Evolutionary conservation across 1,284 basidiomycete species (phyloP), one percentile per base, ranked within the genome.

Genomic region (Schizopora paradoxa): DNA sequence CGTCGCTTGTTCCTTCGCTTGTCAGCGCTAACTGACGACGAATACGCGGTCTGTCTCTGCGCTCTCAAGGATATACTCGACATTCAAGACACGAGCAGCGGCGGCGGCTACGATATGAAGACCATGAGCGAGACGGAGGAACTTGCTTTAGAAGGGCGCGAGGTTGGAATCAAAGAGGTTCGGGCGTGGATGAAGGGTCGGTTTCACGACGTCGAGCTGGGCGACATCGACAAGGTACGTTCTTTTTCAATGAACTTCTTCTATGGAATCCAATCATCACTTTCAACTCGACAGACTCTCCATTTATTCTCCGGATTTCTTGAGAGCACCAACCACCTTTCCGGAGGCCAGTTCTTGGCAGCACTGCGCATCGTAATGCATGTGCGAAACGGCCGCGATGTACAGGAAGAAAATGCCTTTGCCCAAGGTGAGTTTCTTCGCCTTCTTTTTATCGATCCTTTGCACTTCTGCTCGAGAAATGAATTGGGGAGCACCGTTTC

Each of bases 321-420:
- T 35, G 67, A 63, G 0, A 69, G 66, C 10, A n/a, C n/a, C n/a
- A 64, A 68, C 8, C 78, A 83, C 51, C 69, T 49, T 13, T 47
- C 70, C 8, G 78, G 77, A 1, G 79, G 79, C n/a, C 81, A 88
- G 55, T 84, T 87, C 58, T 87, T 87, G 56, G 85, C 83, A 8
- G 79, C 73, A 0, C 62, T 85, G 22, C 65, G 86, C 27, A 73
- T 88, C 3, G 70, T 83, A 0, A 60, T 76, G 14, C 84, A 88
- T 54, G 73, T 70, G n/a, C 69, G 76, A 52, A 63, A 62, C 18
- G 83, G 84, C 4, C 74, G 73, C 48, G 70, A 73, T 5, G 60
- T 83, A 1, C 81, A 85, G 48, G 66, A 76, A 31, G 67, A 66
- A 8, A 68, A 86, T 26, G 83, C 80, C 0, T 87, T 87, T 55